These are phyloP conservation scores for Solidago caesia DNA, from an alignment of 129 eudicot genomes.

Conservation along the genomic window DNA sequence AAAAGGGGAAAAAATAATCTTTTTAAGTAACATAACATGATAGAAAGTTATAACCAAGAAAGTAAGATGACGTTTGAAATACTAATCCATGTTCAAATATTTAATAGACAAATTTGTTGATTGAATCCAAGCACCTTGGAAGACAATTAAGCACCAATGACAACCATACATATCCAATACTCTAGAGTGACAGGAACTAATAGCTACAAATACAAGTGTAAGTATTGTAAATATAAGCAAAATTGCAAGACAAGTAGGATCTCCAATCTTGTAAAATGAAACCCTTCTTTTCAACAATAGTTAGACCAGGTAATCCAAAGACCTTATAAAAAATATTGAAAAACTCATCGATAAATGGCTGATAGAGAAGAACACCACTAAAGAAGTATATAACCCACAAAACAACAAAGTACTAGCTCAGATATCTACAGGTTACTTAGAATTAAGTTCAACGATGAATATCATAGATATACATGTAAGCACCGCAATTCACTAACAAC, in stretches of 20 bases:
- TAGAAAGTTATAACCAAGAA: not conserved
- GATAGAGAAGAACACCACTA: not conserved
- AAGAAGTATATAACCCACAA: not conserved
- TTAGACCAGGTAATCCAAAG: not conserved
- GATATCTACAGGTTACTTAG: conserved; percentile 4
- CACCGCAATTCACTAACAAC: not conserved
- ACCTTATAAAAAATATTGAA: not conserved
- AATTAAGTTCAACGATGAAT: not conserved
- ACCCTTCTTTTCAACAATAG: conserved; percentile 8
- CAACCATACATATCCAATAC: not conserved
- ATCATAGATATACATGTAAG: not conserved
- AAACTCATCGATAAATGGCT: not conserved
- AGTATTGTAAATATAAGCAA: not conserved
- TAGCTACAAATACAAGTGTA: not conserved
- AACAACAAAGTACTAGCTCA: conserved; percentile 6
- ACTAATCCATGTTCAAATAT: not conserved
- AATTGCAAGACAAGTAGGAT: not conserved
- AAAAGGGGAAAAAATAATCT: not conserved
- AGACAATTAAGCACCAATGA: conserved; percentile 12
- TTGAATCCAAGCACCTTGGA: conserved; percentile 4
- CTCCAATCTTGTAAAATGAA: conserved; percentile 1
- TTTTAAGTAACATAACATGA: not conserved
- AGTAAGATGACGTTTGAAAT: not conserved
- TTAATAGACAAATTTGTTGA: not conserved
- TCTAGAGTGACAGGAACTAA: not conserved